Evolutionary conservation across 192 early-diverging fungal species (phyloP), one percentile per base, ranked within the genome.

Genomic region (Entomortierella chlamydospora): DNA sequence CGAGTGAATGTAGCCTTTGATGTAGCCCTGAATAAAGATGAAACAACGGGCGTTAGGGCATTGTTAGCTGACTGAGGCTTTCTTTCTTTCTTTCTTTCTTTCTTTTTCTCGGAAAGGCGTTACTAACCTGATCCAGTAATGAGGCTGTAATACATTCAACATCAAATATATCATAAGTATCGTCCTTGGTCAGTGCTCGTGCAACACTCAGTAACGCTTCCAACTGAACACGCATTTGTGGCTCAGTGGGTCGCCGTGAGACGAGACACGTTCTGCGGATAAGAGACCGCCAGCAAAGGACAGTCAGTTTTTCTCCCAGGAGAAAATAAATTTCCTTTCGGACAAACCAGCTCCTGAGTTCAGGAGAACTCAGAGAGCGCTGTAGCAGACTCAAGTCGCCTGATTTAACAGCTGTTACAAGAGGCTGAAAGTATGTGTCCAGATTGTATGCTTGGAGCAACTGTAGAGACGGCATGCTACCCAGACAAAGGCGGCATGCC

Each of bases 1-100:
- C 7, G 81, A 78, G 61, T 85, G 81, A 2, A 88, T 61, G 61
- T 88, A 88, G 4, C 86, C 86, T 30, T 73, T 76, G 28, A 88
- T 78, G 28, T 88, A 88, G 22, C 73, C 66, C 86, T 88, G 29
- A 10, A n/a, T n/a, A n/a, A n/a, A n/a, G n/a, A n/a, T n/a, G n/a
- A n/a, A n/a, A n/a, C n/a, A n/a, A n/a, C n/a, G n/a, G n/a, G n/a
- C n/a, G n/a, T n/a, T n/a, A n/a, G n/a, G n/a, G n/a, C n/a, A n/a
- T n/a, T n/a, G n/a, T n/a, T n/a, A n/a, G n/a, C n/a, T n/a, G n/a
- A n/a, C n/a, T n/a, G n/a, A n/a, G n/a, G n/a, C n/a, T n/a, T n/a
- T n/a, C n/a, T n/a, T n/a, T n/a, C n/a, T n/a, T n/a, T n/a, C n/a
- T n/a, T n/a, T n/a, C n/a, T n/a, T n/a, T n/a, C n/a, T n/a, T n/a